Base-by-base conservation (phyloP, 1,284 basidiomycete species). In the Polyporus tsugae region DNA sequence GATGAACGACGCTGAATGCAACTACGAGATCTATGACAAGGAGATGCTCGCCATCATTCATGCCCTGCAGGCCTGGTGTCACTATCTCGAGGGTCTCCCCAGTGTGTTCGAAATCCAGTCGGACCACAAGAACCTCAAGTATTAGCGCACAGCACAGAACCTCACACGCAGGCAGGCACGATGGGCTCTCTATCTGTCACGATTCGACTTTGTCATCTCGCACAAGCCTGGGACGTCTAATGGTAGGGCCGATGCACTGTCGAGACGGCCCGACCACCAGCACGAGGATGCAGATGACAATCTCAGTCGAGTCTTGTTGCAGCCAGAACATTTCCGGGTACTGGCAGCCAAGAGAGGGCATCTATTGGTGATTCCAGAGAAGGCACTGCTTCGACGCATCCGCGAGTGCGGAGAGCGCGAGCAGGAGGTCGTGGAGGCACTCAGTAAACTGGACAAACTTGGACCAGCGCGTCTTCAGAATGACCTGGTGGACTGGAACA, bases 121-220 rank as follows among this genome's bases (percentile, higher is more conserved):
- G 0, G 83, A 88, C 69, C 85, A 87, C 69, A 76, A 79, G 17
- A 85, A 85, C 67, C 79, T 87, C 0, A 74, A 78, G 33, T 84
- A 84, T 64, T 86, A 82, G 75, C 44, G 68, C 10, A 76, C 73
- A 0, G 67, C 80, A 0, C 76, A 82, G 39, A 76, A 80, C 5
- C 75, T 87, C 0, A 84, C 78, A 38, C 66, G 77, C 0, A 63
- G 73, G 11, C 84, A 87, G 72, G 82, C 80, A 0, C 68, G 81
- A 2, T 88, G 84, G 86, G 72, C 73, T 0, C 64, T 79, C 0
- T 63, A 76, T 29, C 72, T 88, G 0, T 60, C 78, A 0, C 52
- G 78, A 6, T 85, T 78, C 69, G 67, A 83, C 53, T 83, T 83
- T 68, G 39, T 39, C 39, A 39, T 39, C 39, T 39, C 39, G 9